Base-by-base conservation (phyloP, 2,329 filamentous ascomycete genomes). In the Periconia digitata region DNA sequence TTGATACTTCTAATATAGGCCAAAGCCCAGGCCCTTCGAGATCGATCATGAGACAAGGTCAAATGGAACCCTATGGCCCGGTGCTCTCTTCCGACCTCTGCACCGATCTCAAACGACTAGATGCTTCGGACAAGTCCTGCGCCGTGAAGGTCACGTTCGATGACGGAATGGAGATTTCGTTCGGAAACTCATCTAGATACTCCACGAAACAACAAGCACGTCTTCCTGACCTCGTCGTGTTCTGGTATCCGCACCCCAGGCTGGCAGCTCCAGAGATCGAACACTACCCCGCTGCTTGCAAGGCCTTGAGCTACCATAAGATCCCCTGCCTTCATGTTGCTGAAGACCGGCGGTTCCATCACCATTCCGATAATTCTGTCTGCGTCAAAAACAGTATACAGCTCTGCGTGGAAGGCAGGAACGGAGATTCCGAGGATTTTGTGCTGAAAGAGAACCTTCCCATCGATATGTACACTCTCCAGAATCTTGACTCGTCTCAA, bases 11-110 rank as follows among this genome's bases (percentile, higher is more conserved):
- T n/a, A n/a, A n/a, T n/a, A n/a, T n/a, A n/a, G n/a, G n/a, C n/a
- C n/a, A n/a, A 12, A 59, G 62, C 27, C 62, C 64, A 40, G 58
- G 59, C 41, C 55, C 60, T 10, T 70, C 67, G 32, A 59, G 66
- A 49, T 70, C 66, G 46, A 63, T 65, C 43, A 63, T 70, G 57
- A 64, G 71, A 17, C 60, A 59, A 44, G 62, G 67, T 21, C 62
- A 66, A 47, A 58, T 70, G 44, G 63, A 70, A 47, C 60, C 60
- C 4, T 62, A 62, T 21, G 59, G 59, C 40, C 59, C 62, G 12
- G 57, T 67, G 23, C 56, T 70, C 10, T 54, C 65, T 39, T 53
- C 61, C 21, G 59, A 67, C 46, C 60, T 60, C 36, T 69, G 66
- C 49, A 53, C 43, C 21, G 43, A 56, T 6, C 46, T 63, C n/a